Conservation (phyloP, 1,284 basidiomycete species). For the Trametes hirsuta region DNA sequence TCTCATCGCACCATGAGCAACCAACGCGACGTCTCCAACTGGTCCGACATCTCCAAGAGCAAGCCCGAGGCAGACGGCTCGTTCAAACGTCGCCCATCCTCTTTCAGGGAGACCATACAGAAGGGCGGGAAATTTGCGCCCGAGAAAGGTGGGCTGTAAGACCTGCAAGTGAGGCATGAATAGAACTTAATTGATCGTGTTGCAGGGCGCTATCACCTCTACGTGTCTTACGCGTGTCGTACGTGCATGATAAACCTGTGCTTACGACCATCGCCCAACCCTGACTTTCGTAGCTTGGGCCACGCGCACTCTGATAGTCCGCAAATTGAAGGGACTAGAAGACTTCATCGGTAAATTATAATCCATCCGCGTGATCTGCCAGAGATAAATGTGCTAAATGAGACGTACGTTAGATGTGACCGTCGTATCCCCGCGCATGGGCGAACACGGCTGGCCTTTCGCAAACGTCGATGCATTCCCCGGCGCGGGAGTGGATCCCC, state of each 20-base stretch:
- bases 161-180: background rate
- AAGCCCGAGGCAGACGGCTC: conserved; percentile 59
- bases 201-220: conserved; percentile 86
- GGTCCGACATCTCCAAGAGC: conserved; percentile 66
- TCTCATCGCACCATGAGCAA: conserved; percentile 13
- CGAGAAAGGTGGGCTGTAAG: conserved; percentile 65
- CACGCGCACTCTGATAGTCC: conserved; percentile 85
- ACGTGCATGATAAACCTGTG: conserved; percentile 36
- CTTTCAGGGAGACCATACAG: conserved; percentile 78
- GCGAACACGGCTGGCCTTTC: conserved; percentile 88
- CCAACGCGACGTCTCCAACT: conserved; percentile 16
- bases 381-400: background rate
- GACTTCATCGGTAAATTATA: conserved; percentile 69
- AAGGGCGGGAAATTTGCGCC: conserved; percentile 78
- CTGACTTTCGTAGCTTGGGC: conserved; percentile 76
- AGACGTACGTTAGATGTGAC: conserved; percentile 59
- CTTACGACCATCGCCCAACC: background rate
- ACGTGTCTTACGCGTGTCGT: conserved; percentile 83
- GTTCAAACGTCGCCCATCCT: conserved; percentile 77
- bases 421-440: conserved; percentile 94
- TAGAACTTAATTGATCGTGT: background rate
- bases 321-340: conserved; percentile 92
- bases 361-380: background rate
- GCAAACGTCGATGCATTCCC: conserved; percentile 72
- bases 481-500: conserved; percentile 73